Evolutionary conservation across 306 rosid species (phyloP), one percentile per base, ranked within the genome.

Genomic region (Hippophae rhamnoides): DNA sequence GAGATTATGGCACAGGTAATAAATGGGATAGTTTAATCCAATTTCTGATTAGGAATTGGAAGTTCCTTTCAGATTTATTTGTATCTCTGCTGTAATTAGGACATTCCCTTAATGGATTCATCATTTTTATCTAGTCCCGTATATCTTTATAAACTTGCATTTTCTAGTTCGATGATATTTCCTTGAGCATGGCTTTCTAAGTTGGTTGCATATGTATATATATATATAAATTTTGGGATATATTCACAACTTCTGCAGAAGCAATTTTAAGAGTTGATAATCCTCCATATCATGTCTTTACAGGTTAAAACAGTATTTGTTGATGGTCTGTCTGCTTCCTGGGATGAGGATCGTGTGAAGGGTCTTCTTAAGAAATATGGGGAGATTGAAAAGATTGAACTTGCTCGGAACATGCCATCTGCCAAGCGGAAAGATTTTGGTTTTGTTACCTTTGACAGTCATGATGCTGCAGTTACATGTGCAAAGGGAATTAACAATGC

Each of bases 291-390:
- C 38, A 31, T 31, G 38, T 31, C 5, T 31, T 31, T 31, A 58
- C 82, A 92, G 98, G 99, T 93, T 65, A 93, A 88, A 78, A 85
- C 99, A 73, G 96, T 93, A 43, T 93, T 93, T 76, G 82, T 93
- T 58, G 99, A 93, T 84, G 96, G 97, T 58, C 67, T 88, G 54
- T 86, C 94, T 68, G 84, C 95, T 63, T 80, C 96, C 26, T 93
- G 95, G 99, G 94, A 89, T 53, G 99, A 93, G 72, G 95, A 80
- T 69, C 77, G 63, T 62, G 95, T 93, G 10, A 76, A 74, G 42
- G 83, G 60, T 57, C 82, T 86, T 76, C 94, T 93, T 38, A 88
- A 85, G 73, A 81, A 75, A 48, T 86, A 78, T 74, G 99, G 97
- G 10, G 81, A 74, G 65, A 62, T 93, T 69, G 94, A 83, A 49